Evolutionary conservation across 2,329 filamentous ascomycete species (phyloP), one percentile per base, ranked within the genome.

Genomic region (Diplodia corticola): DNA sequence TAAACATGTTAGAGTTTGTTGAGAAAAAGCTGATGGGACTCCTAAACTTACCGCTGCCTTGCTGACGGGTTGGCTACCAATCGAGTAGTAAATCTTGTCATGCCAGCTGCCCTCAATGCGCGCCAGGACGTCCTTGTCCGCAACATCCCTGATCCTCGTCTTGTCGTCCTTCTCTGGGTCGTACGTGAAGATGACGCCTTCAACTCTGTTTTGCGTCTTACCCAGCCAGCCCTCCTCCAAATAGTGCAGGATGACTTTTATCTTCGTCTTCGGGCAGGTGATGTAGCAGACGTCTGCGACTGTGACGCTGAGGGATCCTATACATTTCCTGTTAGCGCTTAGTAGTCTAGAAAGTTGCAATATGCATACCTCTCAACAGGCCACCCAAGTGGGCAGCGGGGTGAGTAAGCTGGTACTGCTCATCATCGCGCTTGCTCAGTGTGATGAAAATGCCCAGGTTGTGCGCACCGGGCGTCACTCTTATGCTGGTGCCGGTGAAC

Each of bases 361-460:
- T 24, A 5, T 13, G 66, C 69, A 20, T 70, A 80, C 80, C 95
- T 70, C 93, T 86, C 53, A 99, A 80, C 63, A 99, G 83, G 20
- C 95, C 95, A 30, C 93, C 93, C 1, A 99, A 83, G 74, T 96
- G 92, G 6, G 95, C 95, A n/a, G 91, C 89, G 4, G 95, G 95
- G 78, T 99, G 95, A 5, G 91, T 97, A 69, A 99, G 86, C 75
- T 96, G 93, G 78, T 99, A 99, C 69, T 93, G 91, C 80, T 99
- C 95, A 74, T 94, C 86, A 71, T 90, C 88, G 63, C 91, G 85
- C 69, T 88, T 89, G 73, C 92, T 88, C 28, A 98, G 81, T 10
- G 88, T 93, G 77, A 99, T 89, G 80, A 97, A 99, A 72, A 99
- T 98, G 70, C 95, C 95, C 70, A 96, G 84, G 78, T 99, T 99